These are phyloP conservation scores for Sparassis latifolia DNA, from an alignment of 1,284 basidiomycete species.

Conservation along the genomic window DNA sequence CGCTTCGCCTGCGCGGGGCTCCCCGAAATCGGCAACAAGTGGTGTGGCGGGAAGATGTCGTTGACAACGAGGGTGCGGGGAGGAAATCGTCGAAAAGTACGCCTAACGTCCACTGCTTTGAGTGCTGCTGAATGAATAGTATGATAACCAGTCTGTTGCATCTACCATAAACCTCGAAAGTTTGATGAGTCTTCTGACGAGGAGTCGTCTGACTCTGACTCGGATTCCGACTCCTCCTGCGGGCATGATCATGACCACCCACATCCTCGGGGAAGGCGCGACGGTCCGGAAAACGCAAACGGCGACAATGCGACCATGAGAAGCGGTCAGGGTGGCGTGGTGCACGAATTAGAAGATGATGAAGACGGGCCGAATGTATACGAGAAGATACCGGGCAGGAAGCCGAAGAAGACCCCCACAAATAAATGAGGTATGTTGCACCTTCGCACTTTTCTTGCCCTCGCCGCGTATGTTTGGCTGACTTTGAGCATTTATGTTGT, in stretches of 20 bases:
- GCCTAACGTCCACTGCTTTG: conserved; percentile 20
- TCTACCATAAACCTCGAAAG: conserved; percentile 73
- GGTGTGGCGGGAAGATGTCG: conserved; percentile 72
- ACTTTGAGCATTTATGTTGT: no score
- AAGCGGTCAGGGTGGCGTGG: conserved; percentile 18
- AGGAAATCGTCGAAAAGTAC: conserved; percentile 82
- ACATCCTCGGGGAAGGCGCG: conserved; percentile 16
- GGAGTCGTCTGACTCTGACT: conserved; percentile 43
- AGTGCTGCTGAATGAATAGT: not conserved
- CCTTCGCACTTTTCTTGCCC: not conserved
- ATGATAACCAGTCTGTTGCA: conserved; percentile 70
- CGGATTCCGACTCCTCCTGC: conserved; percentile 33
- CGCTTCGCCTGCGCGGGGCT: conserved; percentile 49
- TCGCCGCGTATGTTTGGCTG: no score
- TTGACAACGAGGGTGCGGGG: conserved; percentile 79
- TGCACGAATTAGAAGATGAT: conserved; percentile 30
- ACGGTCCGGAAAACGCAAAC: conserved; percentile 12
- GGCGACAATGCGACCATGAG: conserved; percentile 17
- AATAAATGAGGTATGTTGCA: conserved; percentile 19
- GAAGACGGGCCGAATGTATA: conserved; percentile 46
- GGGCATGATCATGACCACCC: conserved; percentile 18
- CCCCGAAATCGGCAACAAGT: conserved; percentile 44
- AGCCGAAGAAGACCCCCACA: conserved; percentile 32
- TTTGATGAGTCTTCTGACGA: conserved; percentile 81
- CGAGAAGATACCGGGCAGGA: conserved; percentile 37